Evolutionary conservation across 2,329 filamentous ascomycete species (phyloP).

Genomic region (Fusarium protoensiforme): DNA sequence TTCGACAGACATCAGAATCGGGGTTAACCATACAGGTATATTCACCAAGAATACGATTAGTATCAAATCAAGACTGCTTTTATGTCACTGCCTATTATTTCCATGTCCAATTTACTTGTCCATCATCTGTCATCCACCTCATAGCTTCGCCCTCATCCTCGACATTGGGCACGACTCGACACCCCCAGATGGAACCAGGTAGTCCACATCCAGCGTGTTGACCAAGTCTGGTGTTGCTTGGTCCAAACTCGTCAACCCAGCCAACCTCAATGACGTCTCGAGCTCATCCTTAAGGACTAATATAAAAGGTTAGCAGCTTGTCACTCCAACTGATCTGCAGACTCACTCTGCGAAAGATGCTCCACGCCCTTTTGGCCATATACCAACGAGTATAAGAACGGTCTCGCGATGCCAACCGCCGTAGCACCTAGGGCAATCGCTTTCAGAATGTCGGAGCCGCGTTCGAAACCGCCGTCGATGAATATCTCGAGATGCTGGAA

Average conservation of each 20-base stretch:
- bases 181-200: slow-evolving; percentile 41
- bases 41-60: background rate
- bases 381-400: slow-evolving; percentile 62
- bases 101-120: background rate
- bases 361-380: slow-evolving; percentile 66
- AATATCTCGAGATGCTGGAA: slow-evolving; percentile 63
- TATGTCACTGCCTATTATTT: background rate
- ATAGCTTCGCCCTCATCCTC: slow-evolving; percentile 26
- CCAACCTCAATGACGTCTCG: slow-evolving; percentile 45
- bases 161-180: slow-evolving; percentile 11
- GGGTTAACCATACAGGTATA: background rate
- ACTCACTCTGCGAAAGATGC: slow-evolving; percentile 66
- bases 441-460: slow-evolving; percentile 66
- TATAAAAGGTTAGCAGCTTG: background rate
- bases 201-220: slow-evolving; percentile 47
- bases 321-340: accelerated
- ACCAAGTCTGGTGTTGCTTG: slow-evolving; percentile 43
- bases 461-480: slow-evolving; percentile 63
- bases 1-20: background rate
- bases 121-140: background rate
- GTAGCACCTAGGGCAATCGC: slow-evolving; percentile 63
- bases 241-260: slow-evolving; percentile 43
- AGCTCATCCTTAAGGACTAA: slow-evolving; percentile 47
- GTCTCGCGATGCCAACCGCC: slow-evolving; percentile 64
- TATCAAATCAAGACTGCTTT: background rate